Base-by-base conservation (phyloP, 2,329 filamentous ascomycete species). In the Metarhizium robertsii region DNA sequence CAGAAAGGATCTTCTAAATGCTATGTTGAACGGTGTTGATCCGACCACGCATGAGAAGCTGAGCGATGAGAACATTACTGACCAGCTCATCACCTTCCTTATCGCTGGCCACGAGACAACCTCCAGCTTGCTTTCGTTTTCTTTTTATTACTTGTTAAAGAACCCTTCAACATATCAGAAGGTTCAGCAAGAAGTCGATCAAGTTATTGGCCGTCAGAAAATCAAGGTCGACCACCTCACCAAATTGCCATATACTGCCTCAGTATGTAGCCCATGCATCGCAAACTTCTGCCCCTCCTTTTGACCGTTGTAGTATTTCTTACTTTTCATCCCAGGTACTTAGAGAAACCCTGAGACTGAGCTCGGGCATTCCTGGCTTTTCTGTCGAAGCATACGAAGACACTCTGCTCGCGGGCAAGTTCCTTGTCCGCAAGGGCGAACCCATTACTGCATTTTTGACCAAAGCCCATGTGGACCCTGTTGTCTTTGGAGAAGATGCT, bases 81-180 rank as follows among this genome's bases (percentile, higher is more conserved):
- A 86, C 65, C 88, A 90, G 60, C 81, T 90, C 70, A 84, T 87
- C 57, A 90, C 86, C 0, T 89, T 90, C 60, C 68, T 90, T 10
- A 84, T 86, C 61, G 84, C 84, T 40, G 84, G 84, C 2, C 86
- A 88, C 59, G 87, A 90, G 62, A 91, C 88, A 0, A 87, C 87
- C 0, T 82, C 83, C 2, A 86, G 85, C 2, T 69, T 86, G 16
- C 67, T 90, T 13, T 80, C 83, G 0, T 90, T 88, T 63, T 70
- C 78, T 0, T 80, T 88, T 52, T 86, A 84, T 64, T 75, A 85
- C 55, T 73, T 91, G 2, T 66, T 88, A 38, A 85, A 84, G 64
- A 75, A 85, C 61, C 86, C 85, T 0, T 74, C 77, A 1, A 73
- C 75, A 2, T 82, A 85, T 58, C 70, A 70, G 42, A 83, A 82